Percentiles rank a stretch among this genome's conserved stretches.
Conservation (phyloP, 352 stramenopile genomes). For the Globisporangium middletonii region DNA sequence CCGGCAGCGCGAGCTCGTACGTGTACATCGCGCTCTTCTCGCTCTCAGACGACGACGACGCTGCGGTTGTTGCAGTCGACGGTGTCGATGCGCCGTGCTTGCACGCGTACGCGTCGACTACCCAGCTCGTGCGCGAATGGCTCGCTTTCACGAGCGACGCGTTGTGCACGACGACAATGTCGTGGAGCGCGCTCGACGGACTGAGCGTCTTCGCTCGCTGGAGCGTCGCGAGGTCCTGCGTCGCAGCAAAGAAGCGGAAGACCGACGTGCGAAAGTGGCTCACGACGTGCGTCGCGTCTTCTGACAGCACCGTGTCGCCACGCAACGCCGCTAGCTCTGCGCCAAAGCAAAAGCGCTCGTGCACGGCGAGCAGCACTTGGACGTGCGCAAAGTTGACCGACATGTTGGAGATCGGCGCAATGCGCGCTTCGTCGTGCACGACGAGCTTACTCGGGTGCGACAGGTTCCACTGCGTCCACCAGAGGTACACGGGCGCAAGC, state of each 20-base stretch:
- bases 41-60: background rate
- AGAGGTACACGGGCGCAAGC: conserved; percentile 71
- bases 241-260: conserved; percentile 33
- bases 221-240: conserved; percentile 20
- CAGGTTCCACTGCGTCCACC: conserved; percentile 81
- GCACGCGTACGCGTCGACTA: conserved; percentile 37
- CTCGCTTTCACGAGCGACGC: conserved; percentile 35
- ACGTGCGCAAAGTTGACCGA: conserved; percentile 39
- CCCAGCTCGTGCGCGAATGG: conserved; percentile 46
- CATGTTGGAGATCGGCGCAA: conserved; percentile 66
- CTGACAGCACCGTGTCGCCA: conserved; percentile 21
- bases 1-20: conserved; percentile 44
- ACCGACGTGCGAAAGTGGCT: conserved; percentile 25
- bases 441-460: conserved; percentile 59
- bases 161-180: conserved; percentile 33
- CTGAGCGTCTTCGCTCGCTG: conserved; percentile 22
- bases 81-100: conserved; percentile 16
- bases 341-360: conserved; percentile 59
- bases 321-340: conserved; percentile 28
- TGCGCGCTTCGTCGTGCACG: conserved; percentile 34
- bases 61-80: background rate
- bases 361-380: conserved; percentile 46
- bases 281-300: conserved; percentile 25
- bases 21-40: conserved; percentile 65
- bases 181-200: conserved; percentile 22